Base-by-base conservation (phyloP, 345 rosid species). In the Euphorbia pulcherrima region DNA sequence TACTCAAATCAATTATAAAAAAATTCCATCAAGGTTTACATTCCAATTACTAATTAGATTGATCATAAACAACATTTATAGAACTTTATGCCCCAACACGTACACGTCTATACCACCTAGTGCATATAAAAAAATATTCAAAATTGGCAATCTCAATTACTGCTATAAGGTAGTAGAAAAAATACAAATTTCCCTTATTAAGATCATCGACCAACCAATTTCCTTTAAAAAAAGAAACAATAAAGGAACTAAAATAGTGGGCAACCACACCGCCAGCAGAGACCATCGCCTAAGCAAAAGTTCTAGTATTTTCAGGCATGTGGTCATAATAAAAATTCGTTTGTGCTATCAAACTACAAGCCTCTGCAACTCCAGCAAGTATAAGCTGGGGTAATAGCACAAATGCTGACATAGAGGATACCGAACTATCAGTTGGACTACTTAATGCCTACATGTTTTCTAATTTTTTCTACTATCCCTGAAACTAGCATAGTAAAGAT, bases 331-430 rank as follows among this genome's bases (percentile, higher is more conserved):
- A 74, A 40, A 68, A 74, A 30, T 74, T 73, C 7, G 63, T 39
- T 50, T 68, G 72, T 1, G 68, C 64, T 2, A 74, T 27, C 3
- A 44, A 62, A n/a, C 47, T 68, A 58, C 68, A 74, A 1, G 47
- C 73, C 56, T 74, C 77, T 0, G 73, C 41, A 0, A 74, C 27
- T 24, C 77, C 77, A 2, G 77, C 44, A 0, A 74, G 33, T 40
- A 62, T 58, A 17, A 68, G 72, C 33, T 74, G 72, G 12, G 77
- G 77, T 0, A 74, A 28, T 18, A 75, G 67, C 78, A 70, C 69
- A 53, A 50, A n/a, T 0, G 66, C n/a, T 14, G 70, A 69, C 74
- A 75, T 59, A 2, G 78, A 58, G 1, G 78, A 75, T 13, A 69
- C 23, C 0, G 66, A 5, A 14, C 71, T 71, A 5, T 70, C 72